Percentiles rank a stretch among this genome's conserved stretches.
Conservation (phyloP, 192 early-diverging fungal species). For the Dispira simplex region DNA sequence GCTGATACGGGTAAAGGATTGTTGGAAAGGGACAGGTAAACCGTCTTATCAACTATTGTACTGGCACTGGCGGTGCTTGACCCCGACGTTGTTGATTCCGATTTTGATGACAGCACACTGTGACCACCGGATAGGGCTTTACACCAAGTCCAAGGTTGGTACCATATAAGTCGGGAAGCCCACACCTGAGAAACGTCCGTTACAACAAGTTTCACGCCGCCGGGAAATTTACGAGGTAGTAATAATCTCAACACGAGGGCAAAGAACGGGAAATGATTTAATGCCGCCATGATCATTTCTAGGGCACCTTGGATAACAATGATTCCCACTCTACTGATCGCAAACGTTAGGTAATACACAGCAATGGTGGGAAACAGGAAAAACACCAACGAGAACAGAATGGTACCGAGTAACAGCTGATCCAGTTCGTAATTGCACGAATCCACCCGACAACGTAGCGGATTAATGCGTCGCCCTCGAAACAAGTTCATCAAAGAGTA, state of each 20-base stretch:
- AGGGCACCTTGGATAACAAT: constrained; percentile 63
- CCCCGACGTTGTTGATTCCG: constrained; percentile 12
- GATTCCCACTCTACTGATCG: constrained; percentile 62
- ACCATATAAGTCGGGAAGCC: constrained; percentile 3
- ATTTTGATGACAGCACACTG: constrained; percentile 4
- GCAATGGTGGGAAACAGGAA: constrained; percentile 93
- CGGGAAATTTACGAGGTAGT: constrained; percentile 75
- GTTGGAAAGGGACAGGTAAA: constrained; percentile 31
- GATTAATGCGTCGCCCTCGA: constrained; percentile 60
- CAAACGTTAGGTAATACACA: constrained; percentile 87
- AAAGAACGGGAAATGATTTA: constrained; percentile 97
- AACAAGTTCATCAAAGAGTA: constrained; percentile 87
- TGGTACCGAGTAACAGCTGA: constrained; percentile 87
- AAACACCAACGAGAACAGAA: constrained; percentile 79
- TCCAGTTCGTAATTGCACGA: constrained; percentile 88
- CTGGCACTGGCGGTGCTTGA: neutral
- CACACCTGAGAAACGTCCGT: constrained; percentile 16
- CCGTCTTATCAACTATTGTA: constrained; percentile 6
- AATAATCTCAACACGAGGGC: constrained; percentile 79
- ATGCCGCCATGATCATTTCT: constrained; percentile 72
- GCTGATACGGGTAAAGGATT: constrained; percentile 52
- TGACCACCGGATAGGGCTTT: constrained; percentile 15
- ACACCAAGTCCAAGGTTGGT: constrained; percentile 12
- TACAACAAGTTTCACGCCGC: constrained; percentile 27
- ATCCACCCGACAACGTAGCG: constrained; percentile 82